These are phyloP conservation scores for Camelina laxa DNA, from an alignment of 345 rosid genomes.

Conservation along the genomic window DNA sequence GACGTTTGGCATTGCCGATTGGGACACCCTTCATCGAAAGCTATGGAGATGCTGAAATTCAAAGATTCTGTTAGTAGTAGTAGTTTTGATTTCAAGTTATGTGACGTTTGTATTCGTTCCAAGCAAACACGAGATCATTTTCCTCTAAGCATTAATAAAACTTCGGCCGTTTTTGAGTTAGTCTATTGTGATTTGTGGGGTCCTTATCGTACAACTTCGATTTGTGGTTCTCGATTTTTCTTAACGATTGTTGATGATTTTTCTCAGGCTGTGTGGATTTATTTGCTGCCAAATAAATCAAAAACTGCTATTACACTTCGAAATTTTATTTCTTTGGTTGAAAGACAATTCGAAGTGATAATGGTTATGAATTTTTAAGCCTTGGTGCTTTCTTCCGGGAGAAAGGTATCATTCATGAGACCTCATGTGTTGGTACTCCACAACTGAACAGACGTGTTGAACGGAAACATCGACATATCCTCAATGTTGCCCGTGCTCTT, in stretches of 20 bases:
- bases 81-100: not conserved
- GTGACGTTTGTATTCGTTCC: not conserved
- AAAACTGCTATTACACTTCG: not conserved
- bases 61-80: not conserved
- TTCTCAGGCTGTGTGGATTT: not conserved
- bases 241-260: not conserved
- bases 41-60: not conserved
- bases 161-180: not conserved
- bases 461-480: not conserved
- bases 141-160: not conserved
- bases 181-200: not conserved
- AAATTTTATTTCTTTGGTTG: not conserved
- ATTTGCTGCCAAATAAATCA: not conserved
- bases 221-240: not conserved
- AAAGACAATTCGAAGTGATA: not conserved
- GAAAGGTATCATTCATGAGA: not conserved
- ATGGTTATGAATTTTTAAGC: not conserved
- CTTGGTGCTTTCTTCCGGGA: not conserved
- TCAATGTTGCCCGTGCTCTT: accelerated
- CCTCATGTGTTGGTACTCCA: not conserved
- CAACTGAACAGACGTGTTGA: not conserved
- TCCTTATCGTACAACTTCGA: not conserved
- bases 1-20: not conserved
- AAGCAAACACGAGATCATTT: not conserved
- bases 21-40: not conserved